Percentiles rank a stretch among this genome's conserved stretches.
Conservation (phyloP, 139 green algal species). For the Zygnema cylindricum region DNA sequence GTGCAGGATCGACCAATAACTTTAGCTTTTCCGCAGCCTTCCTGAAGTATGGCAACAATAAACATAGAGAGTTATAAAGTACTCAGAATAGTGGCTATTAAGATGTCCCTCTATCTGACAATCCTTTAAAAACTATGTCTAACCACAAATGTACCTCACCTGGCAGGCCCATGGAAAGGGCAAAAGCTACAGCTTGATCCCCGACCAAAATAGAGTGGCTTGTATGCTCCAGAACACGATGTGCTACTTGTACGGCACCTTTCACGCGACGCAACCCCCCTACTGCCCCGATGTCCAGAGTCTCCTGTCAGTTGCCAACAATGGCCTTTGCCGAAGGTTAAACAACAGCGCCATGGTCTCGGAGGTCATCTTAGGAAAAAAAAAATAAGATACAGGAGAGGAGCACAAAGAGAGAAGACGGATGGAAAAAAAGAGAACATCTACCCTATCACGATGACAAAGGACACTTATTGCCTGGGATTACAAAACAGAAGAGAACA, state of each 20-base stretch:
- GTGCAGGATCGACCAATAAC: background rate
- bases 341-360: background rate
- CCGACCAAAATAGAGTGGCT: constrained; percentile 76
- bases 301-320: constrained; percentile 36
- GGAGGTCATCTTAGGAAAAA: no score
- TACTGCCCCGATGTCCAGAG: constrained; percentile 76
- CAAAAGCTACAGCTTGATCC: constrained; percentile 72
- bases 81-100: no score
- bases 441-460: no score
- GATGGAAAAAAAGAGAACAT: background rate
- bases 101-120: no score
- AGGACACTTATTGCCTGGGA: no score
- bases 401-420: background rate
- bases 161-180: constrained; percentile 69
- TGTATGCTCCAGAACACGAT: constrained; percentile 72
- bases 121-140: no score
- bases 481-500: no score
- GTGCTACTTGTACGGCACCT: constrained; percentile 65
- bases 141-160: background rate
- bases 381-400: background rate
- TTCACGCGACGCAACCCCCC: constrained; percentile 65
- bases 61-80: no score
- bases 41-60: no score
- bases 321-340: background rate
- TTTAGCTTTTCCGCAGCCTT: no score